phyloP scores from a whole-genome alignment of 108 stramenopile species.

The Pseudonitzschia multiseries region DNA sequence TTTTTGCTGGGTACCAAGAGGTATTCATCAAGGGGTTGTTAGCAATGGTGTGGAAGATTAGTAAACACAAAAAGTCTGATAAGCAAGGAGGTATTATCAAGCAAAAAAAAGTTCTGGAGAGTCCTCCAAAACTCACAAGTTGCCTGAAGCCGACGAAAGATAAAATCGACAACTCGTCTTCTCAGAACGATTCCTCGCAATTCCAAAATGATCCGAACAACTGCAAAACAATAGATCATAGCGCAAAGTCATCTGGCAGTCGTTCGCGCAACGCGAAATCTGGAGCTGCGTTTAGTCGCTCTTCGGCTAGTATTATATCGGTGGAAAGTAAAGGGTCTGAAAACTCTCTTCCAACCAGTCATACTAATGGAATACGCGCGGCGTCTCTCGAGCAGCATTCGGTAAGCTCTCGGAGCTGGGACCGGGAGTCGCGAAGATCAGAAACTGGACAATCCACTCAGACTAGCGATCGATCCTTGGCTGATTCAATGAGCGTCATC shows the following conservation, averaged over 20 bases:
- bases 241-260: neutral
- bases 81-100: neutral
- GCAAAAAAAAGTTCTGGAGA: constrained; percentile 4
- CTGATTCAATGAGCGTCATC: neutral
- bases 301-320: neutral
- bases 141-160: constrained; percentile 14
- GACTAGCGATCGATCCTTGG: constrained; percentile 1
- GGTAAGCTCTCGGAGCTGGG: constrained; percentile 8
- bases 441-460: constrained; percentile 11
- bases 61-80: constrained; percentile 15
- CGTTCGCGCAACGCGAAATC: constrained; percentile 2
- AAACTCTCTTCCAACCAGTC: neutral
- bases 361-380: neutral
- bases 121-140: constrained; percentile 13
- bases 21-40: neutral
- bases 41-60: constrained; percentile 20
- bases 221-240: neutral
- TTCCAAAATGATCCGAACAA: neutral
- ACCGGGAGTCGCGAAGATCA: constrained; percentile 16
- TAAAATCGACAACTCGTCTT: neutral
- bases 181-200: neutral
- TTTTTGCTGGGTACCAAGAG: neutral
- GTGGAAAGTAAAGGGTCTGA: constrained; percentile 18
- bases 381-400: constrained; percentile 7
- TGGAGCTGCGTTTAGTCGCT: neutral